Evolutionary conservation across 2,329 filamentous ascomycete genomes (phyloP).

Genomic region (Alternaria sp.): DNA sequence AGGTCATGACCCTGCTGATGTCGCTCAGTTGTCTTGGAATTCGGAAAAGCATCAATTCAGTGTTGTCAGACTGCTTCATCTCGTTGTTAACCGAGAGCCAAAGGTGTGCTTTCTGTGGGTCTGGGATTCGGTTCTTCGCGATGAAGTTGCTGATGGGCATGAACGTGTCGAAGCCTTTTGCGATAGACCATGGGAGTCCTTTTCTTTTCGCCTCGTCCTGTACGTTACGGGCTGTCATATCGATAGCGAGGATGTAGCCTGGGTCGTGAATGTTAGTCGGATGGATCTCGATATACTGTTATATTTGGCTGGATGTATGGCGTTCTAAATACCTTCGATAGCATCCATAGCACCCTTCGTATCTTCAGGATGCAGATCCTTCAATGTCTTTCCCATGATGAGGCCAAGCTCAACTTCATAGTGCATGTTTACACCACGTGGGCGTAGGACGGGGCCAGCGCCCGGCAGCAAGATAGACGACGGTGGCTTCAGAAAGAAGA

Average conservation of each 20-base stretch:
- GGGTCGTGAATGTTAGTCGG: background rate
- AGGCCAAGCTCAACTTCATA: conserved; percentile 95
- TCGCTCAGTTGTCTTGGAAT: conserved; percentile 88
- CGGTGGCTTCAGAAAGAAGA: conserved; percentile 98
- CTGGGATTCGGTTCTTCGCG: conserved; percentile 76
- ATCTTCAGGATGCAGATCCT: conserved; percentile 77
- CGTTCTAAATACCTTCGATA: conserved; percentile 70
- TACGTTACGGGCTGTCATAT: conserved; percentile 95
- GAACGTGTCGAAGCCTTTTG: conserved; percentile 98
- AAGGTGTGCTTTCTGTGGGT: conserved; percentile 88
- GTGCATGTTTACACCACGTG: conserved; percentile 83
- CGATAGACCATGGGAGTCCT: conserved; percentile 93
- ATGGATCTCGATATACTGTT: background rate
- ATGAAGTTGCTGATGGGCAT: conserved; percentile 85
- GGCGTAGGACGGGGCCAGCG: conserved; percentile 79
- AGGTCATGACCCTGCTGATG: conserved; percentile 92
- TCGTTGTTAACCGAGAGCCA: conserved; percentile 84
- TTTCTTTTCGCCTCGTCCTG: conserved; percentile 98
- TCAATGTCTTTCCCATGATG: conserved; percentile 81
- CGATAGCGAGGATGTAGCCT: conserved; percentile 90
- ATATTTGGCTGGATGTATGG: background rate
- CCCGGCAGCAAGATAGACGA: conserved; percentile 82
- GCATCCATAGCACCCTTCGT: conserved; percentile 77
- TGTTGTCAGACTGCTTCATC: conserved; percentile 81
- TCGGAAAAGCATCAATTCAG: conserved; percentile 91